Conservation (phyloP, 352 stramenopile species). For the Pythium phragmiticola region DNA sequence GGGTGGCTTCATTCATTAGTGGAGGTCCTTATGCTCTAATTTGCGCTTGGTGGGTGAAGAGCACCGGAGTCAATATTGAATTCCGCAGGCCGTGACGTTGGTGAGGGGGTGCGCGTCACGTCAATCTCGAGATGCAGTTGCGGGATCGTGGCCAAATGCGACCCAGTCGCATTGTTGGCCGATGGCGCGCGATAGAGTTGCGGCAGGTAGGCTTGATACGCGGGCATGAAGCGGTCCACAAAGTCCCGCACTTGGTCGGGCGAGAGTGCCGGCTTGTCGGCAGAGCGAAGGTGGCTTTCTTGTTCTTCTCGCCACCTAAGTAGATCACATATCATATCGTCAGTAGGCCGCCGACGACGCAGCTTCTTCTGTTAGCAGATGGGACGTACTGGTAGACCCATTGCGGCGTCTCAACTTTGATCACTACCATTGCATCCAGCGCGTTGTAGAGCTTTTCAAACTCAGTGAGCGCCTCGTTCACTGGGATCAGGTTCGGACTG, state of each 20-base stretch:
- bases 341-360: background rate
- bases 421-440: slow-evolving; percentile 66
- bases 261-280: slow-evolving; percentile 62
- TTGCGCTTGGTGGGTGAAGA: slow-evolving; percentile 7
- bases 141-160: slow-evolving; percentile 34
- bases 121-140: slow-evolving; percentile 66
- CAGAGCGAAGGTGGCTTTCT: slow-evolving; percentile 59
- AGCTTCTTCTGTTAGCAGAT: background rate
- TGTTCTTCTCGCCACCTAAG: slow-evolving; percentile 79
- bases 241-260: slow-evolving; percentile 75
- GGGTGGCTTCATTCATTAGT: slow-evolving; percentile 12
- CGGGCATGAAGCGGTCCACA: slow-evolving; percentile 86
- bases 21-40: background rate
- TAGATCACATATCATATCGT: background rate
- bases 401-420: slow-evolving; percentile 67
- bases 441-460: slow-evolving; percentile 71
- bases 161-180: background rate
- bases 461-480: slow-evolving; percentile 61
- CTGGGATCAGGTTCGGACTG: slow-evolving; percentile 53
- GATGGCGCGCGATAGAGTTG: slow-evolving; percentile 43
- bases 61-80: slow-evolving; percentile 48
- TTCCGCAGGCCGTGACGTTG: slow-evolving; percentile 34
- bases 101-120: slow-evolving; percentile 36
- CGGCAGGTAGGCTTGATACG: slow-evolving; percentile 71
- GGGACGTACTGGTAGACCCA: slow-evolving; percentile 80